Evolutionary conservation across 2,329 filamentous ascomycete genomes (phyloP).

Genomic region (Phialophora macrospora): DNA sequence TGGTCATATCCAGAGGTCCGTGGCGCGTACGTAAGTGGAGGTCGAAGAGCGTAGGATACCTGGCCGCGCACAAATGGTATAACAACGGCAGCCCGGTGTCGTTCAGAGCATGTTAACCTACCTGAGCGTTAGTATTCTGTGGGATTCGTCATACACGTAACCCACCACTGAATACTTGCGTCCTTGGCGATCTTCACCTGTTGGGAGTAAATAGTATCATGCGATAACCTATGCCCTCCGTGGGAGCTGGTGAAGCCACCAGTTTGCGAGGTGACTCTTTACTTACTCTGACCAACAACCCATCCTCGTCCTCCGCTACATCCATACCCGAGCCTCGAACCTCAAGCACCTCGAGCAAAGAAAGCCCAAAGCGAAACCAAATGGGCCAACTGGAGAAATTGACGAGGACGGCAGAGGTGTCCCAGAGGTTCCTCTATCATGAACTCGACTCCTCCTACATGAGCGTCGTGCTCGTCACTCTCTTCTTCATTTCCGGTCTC

Average conservation of each 20-base stretch:
- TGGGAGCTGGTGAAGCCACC: conserved; percentile 12
- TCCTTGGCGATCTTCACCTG: conserved; percentile 14
- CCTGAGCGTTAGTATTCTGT: not conserved
- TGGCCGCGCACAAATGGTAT: not conserved
- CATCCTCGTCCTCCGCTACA: conserved; percentile 2
- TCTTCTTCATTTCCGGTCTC: conserved; percentile 50
- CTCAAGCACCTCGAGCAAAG: conserved; percentile 8
- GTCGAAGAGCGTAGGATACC: not conserved
- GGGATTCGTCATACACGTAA: not conserved
- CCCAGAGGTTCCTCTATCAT: conserved; percentile 30
- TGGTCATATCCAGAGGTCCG: not conserved
- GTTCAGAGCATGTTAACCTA: not conserved
- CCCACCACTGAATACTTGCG: conserved; percentile 1
- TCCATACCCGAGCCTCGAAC: not conserved
- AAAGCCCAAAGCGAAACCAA: conserved; percentile 14
- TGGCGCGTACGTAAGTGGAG: not conserved
- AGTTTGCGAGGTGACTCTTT: conserved; percentile 19
- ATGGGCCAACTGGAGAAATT: conserved; percentile 20
- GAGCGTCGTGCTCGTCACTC: conserved; percentile 42
- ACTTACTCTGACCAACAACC: conserved; percentile 25
- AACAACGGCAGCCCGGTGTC: not conserved
- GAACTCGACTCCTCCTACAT: conserved; percentile 36
- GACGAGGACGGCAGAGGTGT: conserved; percentile 8
- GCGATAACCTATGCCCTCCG: conserved; percentile 7
- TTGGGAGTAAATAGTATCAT: not conserved